Evolutionary conservation across 129 eudicot species (phyloP).

Genomic region (Helianthus annuus): DNA sequence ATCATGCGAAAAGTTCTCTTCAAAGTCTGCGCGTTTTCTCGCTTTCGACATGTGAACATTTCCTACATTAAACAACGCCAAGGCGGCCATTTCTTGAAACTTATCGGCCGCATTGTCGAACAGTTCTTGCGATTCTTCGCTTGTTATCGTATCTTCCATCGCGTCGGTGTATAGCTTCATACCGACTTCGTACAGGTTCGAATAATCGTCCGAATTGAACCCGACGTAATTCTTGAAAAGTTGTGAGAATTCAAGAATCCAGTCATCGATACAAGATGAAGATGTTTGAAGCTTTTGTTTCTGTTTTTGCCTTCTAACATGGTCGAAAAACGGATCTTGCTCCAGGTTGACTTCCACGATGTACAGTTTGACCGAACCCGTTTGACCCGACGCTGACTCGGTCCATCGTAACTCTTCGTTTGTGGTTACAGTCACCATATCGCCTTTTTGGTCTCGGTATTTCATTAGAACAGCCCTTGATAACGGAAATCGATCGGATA

Average conservation of each 20-base stretch:
- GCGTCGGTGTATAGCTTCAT: too few relatives aligned
- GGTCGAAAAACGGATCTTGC: conserved; percentile 74
- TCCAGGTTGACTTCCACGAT: conserved; percentile 79
- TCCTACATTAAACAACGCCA: conserved; percentile 90
- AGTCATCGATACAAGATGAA: conserved; percentile 59
- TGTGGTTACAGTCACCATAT: conserved; percentile 82
- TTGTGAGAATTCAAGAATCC: conserved; percentile 84
- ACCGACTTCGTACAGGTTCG: conserved; percentile 75
- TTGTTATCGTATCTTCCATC: conserved; percentile 75
- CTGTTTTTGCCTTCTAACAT: conserved; percentile 40
- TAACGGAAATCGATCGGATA: conserved; percentile 60
- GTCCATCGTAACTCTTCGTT: conserved; percentile 85
- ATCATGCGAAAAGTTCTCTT: conserved; percentile 51
- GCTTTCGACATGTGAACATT: conserved; percentile 91
- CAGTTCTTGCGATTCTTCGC: conserved; percentile 78
- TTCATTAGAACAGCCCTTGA: conserved; percentile 69
- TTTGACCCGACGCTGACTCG: conserved; percentile 54
- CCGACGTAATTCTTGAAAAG: conserved; percentile 90
- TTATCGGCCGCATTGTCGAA: conserved; percentile 64
- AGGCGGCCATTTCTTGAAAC: conserved; percentile 91
- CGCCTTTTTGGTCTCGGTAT: conserved; percentile 90
- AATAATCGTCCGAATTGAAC: conserved; percentile 63
- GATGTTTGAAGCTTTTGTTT: conserved; percentile 15
- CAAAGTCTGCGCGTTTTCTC: conserved; percentile 52
- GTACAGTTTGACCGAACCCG: conserved; percentile 57